These are phyloP conservation scores for Penicillium crystallinum DNA, from an alignment of 495 filamentous ascomycete species.

Conservation along the genomic window DNA sequence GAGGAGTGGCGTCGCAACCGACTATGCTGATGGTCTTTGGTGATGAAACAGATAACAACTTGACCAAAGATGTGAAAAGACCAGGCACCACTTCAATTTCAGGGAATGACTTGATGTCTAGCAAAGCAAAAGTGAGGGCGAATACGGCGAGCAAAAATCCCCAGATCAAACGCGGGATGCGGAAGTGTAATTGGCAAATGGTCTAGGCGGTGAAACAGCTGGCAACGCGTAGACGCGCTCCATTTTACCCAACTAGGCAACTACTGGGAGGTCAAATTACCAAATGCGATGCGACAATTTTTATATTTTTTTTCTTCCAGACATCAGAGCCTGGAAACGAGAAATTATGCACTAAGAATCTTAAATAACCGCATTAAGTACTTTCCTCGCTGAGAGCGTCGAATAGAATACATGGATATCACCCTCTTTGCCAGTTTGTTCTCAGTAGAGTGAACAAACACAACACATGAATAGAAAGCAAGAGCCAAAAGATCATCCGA, in stretches of 20 bases:
- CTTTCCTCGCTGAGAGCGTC: slow-evolving; percentile 23
- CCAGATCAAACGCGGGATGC: slow-evolving; percentile 17
- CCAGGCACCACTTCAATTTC: neutral
- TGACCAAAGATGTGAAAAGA: neutral
- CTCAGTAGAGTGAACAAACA: slow-evolving; percentile 10
- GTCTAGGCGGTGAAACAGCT: slow-evolving; percentile 7
- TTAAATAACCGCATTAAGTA: slow-evolving; percentile 19
- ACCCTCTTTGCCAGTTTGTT: slow-evolving; percentile 15
- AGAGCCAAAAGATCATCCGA: slow-evolving; percentile 16
- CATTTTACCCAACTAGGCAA: slow-evolving; percentile 19
- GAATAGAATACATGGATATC: slow-evolving; percentile 31
- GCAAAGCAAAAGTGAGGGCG: neutral
- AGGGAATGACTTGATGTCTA: neutral
- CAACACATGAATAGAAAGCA: slow-evolving; percentile 11
- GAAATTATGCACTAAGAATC: neutral
- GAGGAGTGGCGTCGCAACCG: neutral
- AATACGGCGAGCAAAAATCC: slow-evolving; percentile 10
- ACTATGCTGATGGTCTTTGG: neutral
- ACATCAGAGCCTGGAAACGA: neutral
- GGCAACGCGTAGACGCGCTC: slow-evolving; percentile 23
- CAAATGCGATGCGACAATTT: no score
- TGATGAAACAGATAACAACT: neutral
- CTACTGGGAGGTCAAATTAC: neutral
- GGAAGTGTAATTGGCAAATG: slow-evolving; percentile 7
- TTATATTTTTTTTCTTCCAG: neutral